Evolutionary conservation across 2,329 filamentous ascomycete genomes (phyloP).

Genomic region (Rhexocercosporidium sp.): DNA sequence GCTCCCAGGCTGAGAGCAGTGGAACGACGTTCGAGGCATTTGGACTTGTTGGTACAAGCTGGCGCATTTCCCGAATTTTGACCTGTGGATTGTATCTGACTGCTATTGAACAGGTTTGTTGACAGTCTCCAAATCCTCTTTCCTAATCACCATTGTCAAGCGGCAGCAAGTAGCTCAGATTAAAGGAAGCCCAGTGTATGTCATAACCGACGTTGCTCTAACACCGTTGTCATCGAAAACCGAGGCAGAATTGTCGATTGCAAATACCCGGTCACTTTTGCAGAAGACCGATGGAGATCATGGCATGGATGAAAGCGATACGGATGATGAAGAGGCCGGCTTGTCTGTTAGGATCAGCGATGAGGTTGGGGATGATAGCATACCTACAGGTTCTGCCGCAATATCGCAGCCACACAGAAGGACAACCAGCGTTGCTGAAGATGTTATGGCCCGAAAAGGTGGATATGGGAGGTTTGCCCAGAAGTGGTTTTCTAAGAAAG

Average conservation of each 20-base stretch:
- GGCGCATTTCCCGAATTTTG: neutral
- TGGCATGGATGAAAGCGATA: constrained; percentile 47
- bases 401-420: constrained; percentile 30
- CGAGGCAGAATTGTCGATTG: constrained; percentile 76
- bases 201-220: constrained; percentile 87
- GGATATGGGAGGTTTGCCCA: constrained; percentile 89
- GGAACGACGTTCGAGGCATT: constrained; percentile 43
- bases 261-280: constrained; percentile 58
- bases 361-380: constrained; percentile 51
- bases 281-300: constrained; percentile 43
- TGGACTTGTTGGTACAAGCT: constrained; percentile 43
- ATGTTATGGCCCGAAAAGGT: constrained; percentile 83
- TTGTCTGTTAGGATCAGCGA: constrained; percentile 42
- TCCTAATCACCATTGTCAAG: constrained; percentile 84
- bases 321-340: constrained; percentile 52
- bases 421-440: constrained; percentile 75
- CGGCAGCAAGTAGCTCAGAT: constrained; percentile 90
- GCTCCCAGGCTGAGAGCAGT: constrained; percentile 17
- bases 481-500: constrained; percentile 87
- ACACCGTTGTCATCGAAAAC: constrained; percentile 80
- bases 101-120: constrained; percentile 69
- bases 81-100: constrained; percentile 17
- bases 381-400: constrained; percentile 5
- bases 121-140: constrained; percentile 79
- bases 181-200: constrained; percentile 80